phyloP scores from a whole-genome alignment of 1,284 basidiomycete species.

The Porodaedalea pini region DNA sequence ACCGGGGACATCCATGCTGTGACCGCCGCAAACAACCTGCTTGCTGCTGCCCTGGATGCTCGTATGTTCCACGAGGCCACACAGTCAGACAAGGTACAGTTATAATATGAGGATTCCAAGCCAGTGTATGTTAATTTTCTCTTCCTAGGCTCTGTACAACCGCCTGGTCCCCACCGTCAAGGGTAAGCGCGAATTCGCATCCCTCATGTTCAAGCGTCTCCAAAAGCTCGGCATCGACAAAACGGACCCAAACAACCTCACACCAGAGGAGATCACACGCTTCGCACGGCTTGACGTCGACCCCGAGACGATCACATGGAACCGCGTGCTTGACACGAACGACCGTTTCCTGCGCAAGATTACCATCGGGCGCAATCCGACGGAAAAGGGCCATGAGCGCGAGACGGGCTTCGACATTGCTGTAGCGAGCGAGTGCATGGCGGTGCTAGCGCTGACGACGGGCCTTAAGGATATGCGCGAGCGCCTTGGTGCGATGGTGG shows the following conservation, averaged over 20 bases:
- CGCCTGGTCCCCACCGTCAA: constrained; percentile 93
- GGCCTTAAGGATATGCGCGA: constrained; percentile 90
- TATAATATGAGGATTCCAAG: not conserved
- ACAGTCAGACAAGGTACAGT: constrained; percentile 81
- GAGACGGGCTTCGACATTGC: constrained; percentile 95
- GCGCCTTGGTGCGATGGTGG: constrained; percentile 91
- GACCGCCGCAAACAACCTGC: constrained; percentile 94
- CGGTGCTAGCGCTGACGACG: constrained; percentile 90
- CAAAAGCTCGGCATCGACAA: constrained; percentile 96
- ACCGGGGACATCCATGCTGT: constrained; percentile 99
- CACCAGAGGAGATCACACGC: constrained; percentile 85
- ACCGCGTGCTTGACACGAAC: constrained; percentile 95
- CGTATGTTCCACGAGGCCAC: constrained; percentile 98
- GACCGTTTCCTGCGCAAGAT: constrained; percentile 96
- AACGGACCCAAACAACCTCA: constrained; percentile 89
- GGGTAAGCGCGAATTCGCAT: constrained; percentile 91
- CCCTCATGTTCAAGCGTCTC: constrained; percentile 94
- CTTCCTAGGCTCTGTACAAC: constrained; percentile 72
- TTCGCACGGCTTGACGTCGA: constrained; percentile 95
- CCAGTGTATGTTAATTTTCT: not conserved
- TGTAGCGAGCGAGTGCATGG: constrained; percentile 98
- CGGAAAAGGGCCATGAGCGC: constrained; percentile 88
- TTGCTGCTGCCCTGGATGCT: constrained; percentile 95
- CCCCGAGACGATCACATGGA: constrained; percentile 93
- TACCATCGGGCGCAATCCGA: constrained; percentile 85